Percentiles rank a stretch among this genome's conserved stretches.
Evolutionary conservation across 495 filamentous ascomycete genomes (phyloP).

Genomic region (Penicillium antarcticum): DNA sequence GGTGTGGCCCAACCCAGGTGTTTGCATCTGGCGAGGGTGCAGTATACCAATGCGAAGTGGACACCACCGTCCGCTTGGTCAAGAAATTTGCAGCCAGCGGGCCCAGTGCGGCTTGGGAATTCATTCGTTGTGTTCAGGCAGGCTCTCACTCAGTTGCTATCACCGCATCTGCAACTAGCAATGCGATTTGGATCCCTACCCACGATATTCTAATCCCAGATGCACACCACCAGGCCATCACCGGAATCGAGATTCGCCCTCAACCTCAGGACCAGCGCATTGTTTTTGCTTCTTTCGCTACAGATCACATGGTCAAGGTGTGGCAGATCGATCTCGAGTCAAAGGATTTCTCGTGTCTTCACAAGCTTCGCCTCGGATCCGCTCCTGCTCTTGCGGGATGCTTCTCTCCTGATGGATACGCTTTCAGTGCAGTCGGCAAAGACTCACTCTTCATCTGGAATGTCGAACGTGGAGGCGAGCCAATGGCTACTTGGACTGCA

Average conservation of each 20-base stretch:
- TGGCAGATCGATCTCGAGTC: constrained; percentile 64
- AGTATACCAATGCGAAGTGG: constrained; percentile 44
- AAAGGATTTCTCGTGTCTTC: constrained; percentile 56
- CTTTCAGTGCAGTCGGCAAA: constrained; percentile 64
- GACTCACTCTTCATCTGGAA: constrained; percentile 71
- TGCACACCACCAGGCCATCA: constrained; percentile 46
- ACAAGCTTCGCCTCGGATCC: constrained; percentile 43
- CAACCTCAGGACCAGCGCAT: constrained; percentile 28
- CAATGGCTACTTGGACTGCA: constrained; percentile 60
- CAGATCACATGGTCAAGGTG: constrained; percentile 63
- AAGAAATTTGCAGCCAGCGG: constrained; percentile 33
- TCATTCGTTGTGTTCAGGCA: constrained; percentile 32
- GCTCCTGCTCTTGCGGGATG: constrained; percentile 58
- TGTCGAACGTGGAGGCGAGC: constrained; percentile 60
- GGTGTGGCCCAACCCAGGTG: constrained; percentile 32
- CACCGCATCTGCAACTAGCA: constrained; percentile 24
- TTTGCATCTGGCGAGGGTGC: constrained; percentile 39
- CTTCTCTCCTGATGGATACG: constrained; percentile 70
- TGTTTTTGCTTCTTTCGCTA: constrained; percentile 43
- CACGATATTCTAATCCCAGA: constrained; percentile 38
- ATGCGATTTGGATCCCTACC: constrained; percentile 43
- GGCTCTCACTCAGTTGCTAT: constrained; percentile 30
- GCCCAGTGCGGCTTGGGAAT: constrained; percentile 33
- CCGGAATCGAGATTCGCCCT: constrained; percentile 42
- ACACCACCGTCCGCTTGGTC: constrained; percentile 34